Conservation (phyloP, 768 basidiomycete species). For the Boletus vermiculosoides region DNA sequence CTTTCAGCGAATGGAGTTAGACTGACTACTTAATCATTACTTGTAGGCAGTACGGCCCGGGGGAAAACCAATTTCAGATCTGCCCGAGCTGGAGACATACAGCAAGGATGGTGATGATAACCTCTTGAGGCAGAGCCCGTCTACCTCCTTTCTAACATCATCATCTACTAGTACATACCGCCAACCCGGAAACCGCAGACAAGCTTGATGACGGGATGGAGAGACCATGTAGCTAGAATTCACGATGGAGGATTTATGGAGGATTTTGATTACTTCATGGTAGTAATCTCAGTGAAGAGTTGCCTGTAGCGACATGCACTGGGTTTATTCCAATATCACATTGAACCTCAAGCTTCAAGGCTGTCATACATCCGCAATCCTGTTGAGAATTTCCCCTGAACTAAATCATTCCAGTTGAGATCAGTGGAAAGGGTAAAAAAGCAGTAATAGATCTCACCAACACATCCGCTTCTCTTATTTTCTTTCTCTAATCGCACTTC, state of each 20-base stretch:
- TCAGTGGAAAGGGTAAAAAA: too few relatives aligned
- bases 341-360: background rate
- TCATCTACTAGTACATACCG: background rate
- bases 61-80: too few relatives aligned
- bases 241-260: too few relatives aligned
- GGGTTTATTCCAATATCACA: background rate
- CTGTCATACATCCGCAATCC: background rate
- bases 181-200: background rate
- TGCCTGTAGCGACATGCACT: background rate
- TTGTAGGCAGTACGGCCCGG: too few relatives aligned
- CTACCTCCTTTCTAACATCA: background rate
- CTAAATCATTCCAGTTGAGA: background rate
- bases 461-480: background rate
- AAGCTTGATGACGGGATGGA: background rate
- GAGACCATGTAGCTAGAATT: background rate
- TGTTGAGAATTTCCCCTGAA: background rate
- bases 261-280: background rate
- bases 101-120: background rate
- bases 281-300: background rate
- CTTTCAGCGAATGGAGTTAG: too few relatives aligned
- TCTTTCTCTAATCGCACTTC: background rate
- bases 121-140: background rate
- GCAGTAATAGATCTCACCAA: background rate
- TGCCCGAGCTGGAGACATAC: background rate
- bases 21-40: too few relatives aligned